Base-by-base conservation (phyloP, 352 stramenopile species). In the Phytopythium mirpurense region DNA sequence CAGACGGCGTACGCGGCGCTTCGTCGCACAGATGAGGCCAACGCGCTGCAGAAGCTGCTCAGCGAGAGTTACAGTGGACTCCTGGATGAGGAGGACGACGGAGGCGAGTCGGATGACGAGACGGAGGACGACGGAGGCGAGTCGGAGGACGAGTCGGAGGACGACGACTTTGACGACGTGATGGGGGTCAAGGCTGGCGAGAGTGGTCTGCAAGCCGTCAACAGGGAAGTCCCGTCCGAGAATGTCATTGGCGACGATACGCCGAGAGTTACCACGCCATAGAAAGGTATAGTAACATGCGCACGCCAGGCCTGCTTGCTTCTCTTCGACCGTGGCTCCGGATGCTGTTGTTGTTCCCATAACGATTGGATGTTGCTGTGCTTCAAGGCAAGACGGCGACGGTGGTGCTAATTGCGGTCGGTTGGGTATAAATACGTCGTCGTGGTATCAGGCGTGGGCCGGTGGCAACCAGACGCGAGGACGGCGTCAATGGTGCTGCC, bases 21-120 rank as follows among this genome's bases (percentile, higher is more conserved):
- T 31, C 57, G 69, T 12, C 81, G 76, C 4, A 54, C 60, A 16
- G 74, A 91, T 48, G 78, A 91, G 54, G 81, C 81, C 11, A 78
- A 79, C 37, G 78, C 81, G 19, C 76, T 91, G 35, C 59, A 67
- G 47, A 51, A 66, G 40, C 49, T 91, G 38, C 57, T 91, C 32
- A 44, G 56, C 2, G 54, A 73, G 51, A 72, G 57, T 37, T 63
- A 86, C 38, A 32, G 29, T 32, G 66, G 56, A 37, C 18, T 70
- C 23, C 60, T 77, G 24, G 46, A 21, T 21, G 46, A 52, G 3
- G 31, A 41, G 16, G 45, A 52, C 12, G 23, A 31, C 6, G 29
- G 53, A 9, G 29, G 5, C 16, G 35, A 21, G 3, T 46, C 40
- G 3, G 40, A n/a, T 19, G 21, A n/a, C 29, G 29, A n/a, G n/a